Conservation (phyloP, 2,329 filamentous ascomycete species). For the Trichoderma afroharzianum region DNA sequence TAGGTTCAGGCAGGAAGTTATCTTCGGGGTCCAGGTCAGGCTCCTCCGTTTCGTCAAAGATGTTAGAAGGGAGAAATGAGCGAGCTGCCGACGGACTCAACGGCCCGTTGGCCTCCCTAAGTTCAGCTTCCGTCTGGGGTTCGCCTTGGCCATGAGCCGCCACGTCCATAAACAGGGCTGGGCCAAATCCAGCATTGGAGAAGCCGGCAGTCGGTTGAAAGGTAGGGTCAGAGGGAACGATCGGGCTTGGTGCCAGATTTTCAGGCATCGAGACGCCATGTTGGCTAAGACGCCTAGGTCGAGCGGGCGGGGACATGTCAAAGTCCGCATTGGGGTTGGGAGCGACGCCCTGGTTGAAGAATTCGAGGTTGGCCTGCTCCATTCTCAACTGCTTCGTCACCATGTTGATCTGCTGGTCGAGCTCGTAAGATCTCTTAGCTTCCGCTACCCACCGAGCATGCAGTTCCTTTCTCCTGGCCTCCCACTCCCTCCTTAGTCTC, state of each 20-base stretch:
- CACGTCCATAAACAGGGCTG: constrained; percentile 51
- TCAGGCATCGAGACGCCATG: constrained; percentile 47
- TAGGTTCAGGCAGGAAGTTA: constrained; percentile 33
- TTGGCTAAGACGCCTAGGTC: constrained; percentile 46
- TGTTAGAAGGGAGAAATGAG: constrained; percentile 66
- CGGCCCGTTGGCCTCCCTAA: constrained; percentile 61
- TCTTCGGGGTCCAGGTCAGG: constrained; percentile 45
- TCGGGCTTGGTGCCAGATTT: constrained; percentile 37
- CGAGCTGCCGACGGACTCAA: constrained; percentile 71
- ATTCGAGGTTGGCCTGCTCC: constrained; percentile 40
- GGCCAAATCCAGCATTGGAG: constrained; percentile 49
- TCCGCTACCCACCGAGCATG: constrained; percentile 48
- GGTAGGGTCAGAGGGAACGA: constrained; percentile 39
- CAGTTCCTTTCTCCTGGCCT: constrained; percentile 49
- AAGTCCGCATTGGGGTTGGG: constrained; percentile 46
- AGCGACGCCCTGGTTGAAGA: constrained; percentile 32
- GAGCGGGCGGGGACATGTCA: constrained; percentile 39
- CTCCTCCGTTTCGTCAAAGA: constrained; percentile 60
- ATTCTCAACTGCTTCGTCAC: constrained; percentile 46
- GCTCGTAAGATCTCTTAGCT: constrained; percentile 43
- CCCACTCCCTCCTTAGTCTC: constrained; percentile 55
- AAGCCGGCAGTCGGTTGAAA: constrained; percentile 54
- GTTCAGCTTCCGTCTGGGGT: constrained; percentile 57
- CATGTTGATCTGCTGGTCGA: constrained; percentile 45
- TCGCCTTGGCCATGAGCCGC: constrained; percentile 38